Base-by-base conservation (phyloP, 768 basidiomycete genomes). In the Russula compacta region DNA sequence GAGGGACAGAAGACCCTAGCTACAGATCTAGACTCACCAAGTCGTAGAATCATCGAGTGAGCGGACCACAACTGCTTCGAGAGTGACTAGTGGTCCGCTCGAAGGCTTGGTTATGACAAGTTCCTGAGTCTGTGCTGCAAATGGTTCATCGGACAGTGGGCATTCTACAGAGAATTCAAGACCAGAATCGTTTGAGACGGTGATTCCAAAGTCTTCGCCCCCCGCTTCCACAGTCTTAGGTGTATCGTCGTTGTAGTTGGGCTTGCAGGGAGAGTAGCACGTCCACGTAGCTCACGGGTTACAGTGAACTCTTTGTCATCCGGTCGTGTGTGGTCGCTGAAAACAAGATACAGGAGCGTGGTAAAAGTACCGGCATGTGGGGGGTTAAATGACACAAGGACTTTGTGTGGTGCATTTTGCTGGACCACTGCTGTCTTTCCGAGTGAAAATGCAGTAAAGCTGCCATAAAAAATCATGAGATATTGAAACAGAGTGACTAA, bases 91-190 rank as follows among this genome's bases (percentile, higher is more conserved):
- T 3, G 55, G 38, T 3, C 21, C 10, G 2, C 3, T 1, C 9
- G 32, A 48, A 10, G 50, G n/a, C 35, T 64, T 64, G 4, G 4
- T 53, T 39, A 64, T 48, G 24, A 53, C 17, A 35, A 64, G 40
- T 38, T 40, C 33, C 17, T n/a, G 21, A 1, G 44, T 64, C 21
- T 49, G 55, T 11, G 21, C 21, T n/a, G n/a, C 36, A 42, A 53
- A 56, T 15, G 35, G 10, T 6, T 53, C 61, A 33, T 44, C 33
- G 19, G 11, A 5, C 39, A 10, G 33, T 19, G 55, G 6, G 15
- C 53, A 39, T 57, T 55, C 48, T 43, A 52, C 36, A 24, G 19
- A 43, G 24, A 65, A 65, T n/a, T 59, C 43, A 51, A 65, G 35
- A 7, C 64, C 64, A 3, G 10, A 42, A 40, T 56, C 53, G 33